These are phyloP conservation scores for Serendipita sp. DNA, from an alignment of 768 basidiomycete genomes.

Conservation along the genomic window DNA sequence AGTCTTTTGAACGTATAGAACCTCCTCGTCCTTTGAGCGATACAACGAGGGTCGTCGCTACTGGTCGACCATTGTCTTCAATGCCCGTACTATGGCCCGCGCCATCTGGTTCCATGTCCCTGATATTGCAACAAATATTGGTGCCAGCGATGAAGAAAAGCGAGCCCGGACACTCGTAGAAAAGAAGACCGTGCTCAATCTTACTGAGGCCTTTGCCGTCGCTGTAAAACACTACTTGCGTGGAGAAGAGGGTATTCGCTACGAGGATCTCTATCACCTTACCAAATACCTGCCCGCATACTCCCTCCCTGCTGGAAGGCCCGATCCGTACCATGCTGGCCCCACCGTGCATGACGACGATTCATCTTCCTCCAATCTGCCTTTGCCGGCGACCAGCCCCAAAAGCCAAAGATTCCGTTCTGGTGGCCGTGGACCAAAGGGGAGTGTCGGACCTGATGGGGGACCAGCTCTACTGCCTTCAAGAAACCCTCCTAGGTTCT, in stretches of 20 bases:
- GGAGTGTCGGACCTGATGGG: conserved; percentile 22
- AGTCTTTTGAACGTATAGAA: not conserved
- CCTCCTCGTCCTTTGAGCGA: conserved; percentile 12
- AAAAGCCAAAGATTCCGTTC: not conserved
- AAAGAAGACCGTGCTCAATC: conserved; percentile 52
- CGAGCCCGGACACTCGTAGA: conserved; percentile 40
- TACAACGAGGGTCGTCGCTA: conserved; percentile 56
- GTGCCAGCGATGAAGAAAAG: conserved; percentile 19
- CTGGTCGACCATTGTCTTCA: conserved; percentile 52
- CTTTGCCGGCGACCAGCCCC: not conserved
- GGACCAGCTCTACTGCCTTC: conserved; percentile 38
- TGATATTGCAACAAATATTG: conserved; percentile 14
- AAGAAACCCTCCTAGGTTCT: conserved; percentile 40
- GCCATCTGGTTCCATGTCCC: conserved; percentile 55
- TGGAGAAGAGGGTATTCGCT: conserved; percentile 27
- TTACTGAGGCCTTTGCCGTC: conserved; percentile 46
- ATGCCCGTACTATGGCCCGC: conserved; percentile 15
- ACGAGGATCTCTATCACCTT: conserved; percentile 34
- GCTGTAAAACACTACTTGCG: conserved; percentile 56
- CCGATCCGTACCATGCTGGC: not conserved
- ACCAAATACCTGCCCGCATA: conserved; percentile 53
- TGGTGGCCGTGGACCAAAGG: not conserved
- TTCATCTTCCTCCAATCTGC: not conserved
- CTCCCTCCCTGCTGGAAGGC: conserved; percentile 12
- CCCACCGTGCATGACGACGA: not conserved